Evolutionary conservation across 139 green algal genomes (phyloP).

Genomic region (Zygnema circumcarinatum): DNA sequence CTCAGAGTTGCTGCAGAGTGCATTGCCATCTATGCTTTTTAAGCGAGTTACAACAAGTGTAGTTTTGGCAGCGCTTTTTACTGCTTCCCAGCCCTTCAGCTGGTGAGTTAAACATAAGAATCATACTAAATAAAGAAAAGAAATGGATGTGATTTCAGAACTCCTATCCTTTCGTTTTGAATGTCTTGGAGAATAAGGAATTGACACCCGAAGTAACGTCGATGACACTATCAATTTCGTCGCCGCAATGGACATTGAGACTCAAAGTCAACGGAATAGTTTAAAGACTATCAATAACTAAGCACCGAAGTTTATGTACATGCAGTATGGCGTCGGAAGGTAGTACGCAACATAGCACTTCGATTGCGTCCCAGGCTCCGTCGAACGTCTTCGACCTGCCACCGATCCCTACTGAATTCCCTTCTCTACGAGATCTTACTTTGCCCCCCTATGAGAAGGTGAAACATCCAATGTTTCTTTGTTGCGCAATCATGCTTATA

Average conservation of each 20-base stretch:
- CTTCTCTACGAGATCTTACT: slow-evolving; percentile 14
- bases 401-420: slow-evolving; percentile 46
- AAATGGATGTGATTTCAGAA: background rate
- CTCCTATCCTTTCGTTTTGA: background rate
- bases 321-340: background rate
- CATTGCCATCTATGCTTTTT: too few species aligned
- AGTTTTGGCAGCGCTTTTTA: background rate
- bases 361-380: background rate
- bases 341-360: background rate
- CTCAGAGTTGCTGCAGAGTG: too few species aligned
- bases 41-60: too few species aligned
- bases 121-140: too few species aligned
- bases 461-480: background rate
- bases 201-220: background rate
- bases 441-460: slow-evolving; percentile 42
- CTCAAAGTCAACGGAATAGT: background rate
- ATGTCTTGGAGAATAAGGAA: background rate
- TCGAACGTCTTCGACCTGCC: background rate
- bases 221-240: background rate
- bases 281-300: background rate
- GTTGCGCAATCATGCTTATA: background rate
- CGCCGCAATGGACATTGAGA: background rate
- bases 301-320: background rate
- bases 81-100: background rate
- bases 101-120: background rate